Evolutionary conservation across 768 basidiomycete genomes (phyloP).

Genomic region (Boletellus ananas): DNA sequence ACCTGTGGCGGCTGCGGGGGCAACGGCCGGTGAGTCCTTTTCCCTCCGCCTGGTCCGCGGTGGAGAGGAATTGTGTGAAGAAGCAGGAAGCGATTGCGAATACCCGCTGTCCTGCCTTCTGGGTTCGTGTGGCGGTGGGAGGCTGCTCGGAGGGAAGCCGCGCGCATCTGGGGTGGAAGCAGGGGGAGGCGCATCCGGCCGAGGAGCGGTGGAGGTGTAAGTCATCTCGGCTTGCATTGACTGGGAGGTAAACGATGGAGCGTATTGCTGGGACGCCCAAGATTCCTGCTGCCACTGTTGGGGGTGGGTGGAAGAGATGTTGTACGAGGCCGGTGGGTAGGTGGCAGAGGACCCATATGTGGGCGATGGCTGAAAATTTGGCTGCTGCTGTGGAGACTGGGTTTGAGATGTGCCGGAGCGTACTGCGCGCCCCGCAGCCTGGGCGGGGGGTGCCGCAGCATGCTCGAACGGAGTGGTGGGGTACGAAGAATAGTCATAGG

Average conservation of each 20-base stretch:
- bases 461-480: slow-evolving; percentile 27
- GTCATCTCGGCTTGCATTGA: slow-evolving; percentile 33
- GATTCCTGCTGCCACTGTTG: slow-evolving; percentile 41
- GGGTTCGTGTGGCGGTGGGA: slow-evolving; percentile 29
- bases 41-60: slow-evolving; percentile 36
- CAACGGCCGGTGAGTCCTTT: slow-evolving; percentile 32
- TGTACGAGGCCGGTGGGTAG: slow-evolving; percentile 30
- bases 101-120: slow-evolving; percentile 34
- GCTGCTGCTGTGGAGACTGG: slow-evolving; percentile 29
- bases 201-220: slow-evolving; percentile 31
- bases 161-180: slow-evolving; percentile 31
- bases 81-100: slow-evolving; percentile 21
- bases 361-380: slow-evolving; percentile 24
- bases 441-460: slow-evolving; percentile 24
- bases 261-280: slow-evolving; percentile 36
- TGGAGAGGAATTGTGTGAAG: slow-evolving; percentile 27
- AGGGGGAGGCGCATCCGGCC: slow-evolving; percentile 30
- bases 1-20: slow-evolving; percentile 22
- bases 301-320: slow-evolving; percentile 26
- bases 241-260: slow-evolving; percentile 32
- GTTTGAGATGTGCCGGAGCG: slow-evolving; percentile 32
- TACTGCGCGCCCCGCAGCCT: slow-evolving; percentile 27
- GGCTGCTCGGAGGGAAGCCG: slow-evolving; percentile 23
- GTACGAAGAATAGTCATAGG: slow-evolving; percentile 52
- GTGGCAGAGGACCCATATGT: slow-evolving; percentile 29